Base-by-base conservation (phyloP, 371 early-diverging fungal genomes). In the Mycotypha africana region DNA sequence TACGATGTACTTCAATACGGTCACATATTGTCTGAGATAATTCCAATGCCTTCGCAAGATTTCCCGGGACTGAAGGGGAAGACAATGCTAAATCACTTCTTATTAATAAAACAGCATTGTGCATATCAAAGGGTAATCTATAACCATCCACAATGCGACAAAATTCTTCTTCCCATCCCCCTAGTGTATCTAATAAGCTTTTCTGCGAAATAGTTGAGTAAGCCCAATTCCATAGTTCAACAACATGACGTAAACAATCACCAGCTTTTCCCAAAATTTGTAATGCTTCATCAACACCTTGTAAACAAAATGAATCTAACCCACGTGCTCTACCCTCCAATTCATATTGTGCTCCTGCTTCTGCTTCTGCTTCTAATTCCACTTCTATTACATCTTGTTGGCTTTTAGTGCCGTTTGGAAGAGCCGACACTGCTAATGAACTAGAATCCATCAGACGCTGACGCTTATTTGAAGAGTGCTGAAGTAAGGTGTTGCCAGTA, bases 1-100 rank as follows among this genome's bases (percentile, higher is more conserved):
- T 47, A 22, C 72, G 53, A 38, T 72, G 63, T 3, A 56, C 47
- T 34, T 72, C 72, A 37, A 72, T 72, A 9, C 72, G 60, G 41
- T 72, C 72, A 45, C 72, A 72, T 36, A 72, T 63, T 15, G 33
- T 61, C 28, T 72, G 72, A 15, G 68, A 68, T 20, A 72, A 44
- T 28, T 67, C 59, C 1, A 72, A 41, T 35, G 72, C 72, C 40
- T 68, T 65, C 4, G 68, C 63, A 5, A 72, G 40, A 42, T 72
- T 72, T 4, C 72, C 72, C 37, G 72, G 63, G 1, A 66, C 54
- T 19, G 70, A 70, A 7, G 67, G 70, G 61, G 63, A 68, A 15
- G 72, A 67, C 24, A 72, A 44, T 2, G 72, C 68, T 12, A 72
- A 28, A 53, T 72, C 72, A 21, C 72, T 72, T 36, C 64, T 51